Base-by-base conservation (phyloP, 495 filamentous ascomycete genomes). In the Gamarada debralockiae region DNA sequence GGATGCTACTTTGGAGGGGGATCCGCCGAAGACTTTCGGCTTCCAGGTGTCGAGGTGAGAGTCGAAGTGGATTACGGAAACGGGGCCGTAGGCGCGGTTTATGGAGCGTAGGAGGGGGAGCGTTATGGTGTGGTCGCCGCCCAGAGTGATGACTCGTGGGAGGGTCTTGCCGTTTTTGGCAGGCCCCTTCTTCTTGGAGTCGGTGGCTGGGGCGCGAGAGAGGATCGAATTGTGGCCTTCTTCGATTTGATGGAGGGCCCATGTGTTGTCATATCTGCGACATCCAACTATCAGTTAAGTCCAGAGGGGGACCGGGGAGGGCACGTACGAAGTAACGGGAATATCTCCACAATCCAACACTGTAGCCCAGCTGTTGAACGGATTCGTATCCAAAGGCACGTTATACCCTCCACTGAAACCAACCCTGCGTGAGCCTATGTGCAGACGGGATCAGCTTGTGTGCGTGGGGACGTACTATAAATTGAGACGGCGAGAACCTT, bases 271-370 rank as follows among this genome's bases (percentile, higher is more conserved):
- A 53, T 79, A 70, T 29, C 61, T 63, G 39, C 53, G 65, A 65
- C 15, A 18, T 1, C 22, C 34, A 47, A n/a, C n/a, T 54, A 27
- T 57, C 43, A 47, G 44, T 20, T 34, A 13, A 45, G 17, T 13
- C 37, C 13, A 9, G 13, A 27, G 2, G 25, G 2, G 42, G 3
- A 27, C n/a, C 18, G 1, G 42, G 12, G 9, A 39, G 2, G 23
- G 18, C 4, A 46, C 61, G 14, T 54, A 70, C 77, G 81, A 84
- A 1, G 86, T 89, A 15, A 90, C 74, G 0, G 82, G 83, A 37
- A 88, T 83, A 65, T 90, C 86, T 36, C 86, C 87, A 59, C 87
- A 92, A 66, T 92, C 87, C 3, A 90, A 65, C 14, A 92, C 71
- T 14, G 68, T 80, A 45, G 86, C 75, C 65, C 84, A 87, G 52